Evolutionary conservation across 371 early-diverging fungal species (phyloP).

Genomic region (Apophysomyces variabilis): DNA sequence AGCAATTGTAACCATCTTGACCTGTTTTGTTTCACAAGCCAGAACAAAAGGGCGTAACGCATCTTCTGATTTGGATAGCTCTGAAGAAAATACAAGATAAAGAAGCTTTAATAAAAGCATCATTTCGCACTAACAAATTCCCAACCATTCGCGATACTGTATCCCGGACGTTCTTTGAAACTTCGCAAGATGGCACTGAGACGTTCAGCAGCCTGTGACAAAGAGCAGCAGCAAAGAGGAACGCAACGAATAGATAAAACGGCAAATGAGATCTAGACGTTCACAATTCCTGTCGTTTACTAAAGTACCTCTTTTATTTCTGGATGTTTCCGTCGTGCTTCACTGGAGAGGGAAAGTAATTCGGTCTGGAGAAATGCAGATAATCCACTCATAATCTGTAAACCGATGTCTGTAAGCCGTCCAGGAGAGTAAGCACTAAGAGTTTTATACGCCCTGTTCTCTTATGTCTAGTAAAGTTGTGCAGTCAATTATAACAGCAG

Average conservation of each 20-base stretch:
- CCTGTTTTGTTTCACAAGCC: slow-evolving; percentile 88
- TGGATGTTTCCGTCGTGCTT: slow-evolving; percentile 89
- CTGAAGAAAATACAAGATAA: slow-evolving; percentile 38
- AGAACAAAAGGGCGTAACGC: slow-evolving; percentile 87
- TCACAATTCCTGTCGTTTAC: not conserved
- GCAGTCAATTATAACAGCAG: not conserved
- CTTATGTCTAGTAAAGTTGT: not conserved
- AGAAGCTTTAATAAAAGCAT: not conserved
- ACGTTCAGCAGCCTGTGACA: slow-evolving; percentile 61
- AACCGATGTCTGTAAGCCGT: not conserved
- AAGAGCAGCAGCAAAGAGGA: slow-evolving; percentile 5
- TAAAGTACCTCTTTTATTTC: slow-evolving; percentile 90
- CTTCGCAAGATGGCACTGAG: slow-evolving; percentile 62
- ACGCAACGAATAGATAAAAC: not conserved
- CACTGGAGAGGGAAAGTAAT: slow-evolving; percentile 85
- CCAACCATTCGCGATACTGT: slow-evolving; percentile 59
- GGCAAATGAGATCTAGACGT: slow-evolving; percentile 8
- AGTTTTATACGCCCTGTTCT: not conserved
- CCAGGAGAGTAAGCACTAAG: not conserved
- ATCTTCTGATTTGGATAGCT: slow-evolving; percentile 83
- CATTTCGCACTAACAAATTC: not conserved
- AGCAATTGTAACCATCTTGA: slow-evolving; percentile 84
- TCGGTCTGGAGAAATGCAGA: slow-evolving; percentile 83
- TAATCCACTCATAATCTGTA: slow-evolving; percentile 55
- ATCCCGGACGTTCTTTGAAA: slow-evolving; percentile 62